Evolutionary conservation across 163 green algal species (phyloP), one percentile per base, ranked within the genome.

Genomic region (Chloroidium sp.): DNA sequence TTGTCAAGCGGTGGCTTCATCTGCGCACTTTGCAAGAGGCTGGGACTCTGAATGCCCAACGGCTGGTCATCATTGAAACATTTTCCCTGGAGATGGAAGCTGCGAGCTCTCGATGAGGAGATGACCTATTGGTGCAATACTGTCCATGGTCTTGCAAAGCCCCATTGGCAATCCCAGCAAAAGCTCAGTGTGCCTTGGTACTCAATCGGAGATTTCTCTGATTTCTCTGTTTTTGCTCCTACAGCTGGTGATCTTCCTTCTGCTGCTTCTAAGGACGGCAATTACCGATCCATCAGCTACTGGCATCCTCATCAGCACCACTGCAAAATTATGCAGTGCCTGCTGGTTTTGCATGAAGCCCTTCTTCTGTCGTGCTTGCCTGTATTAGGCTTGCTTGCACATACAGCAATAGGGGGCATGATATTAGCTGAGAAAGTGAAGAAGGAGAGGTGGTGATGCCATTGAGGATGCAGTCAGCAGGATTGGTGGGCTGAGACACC

Each of bases 251-350:
- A 72, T 72, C 6, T 6, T n/a, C 10, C 6, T n/a, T 10, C 10
- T 72, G 10, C 67, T n/a, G 6, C 67, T n/a, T 72, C 67, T n/a
- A n/a, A n/a, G 6, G 10, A 72, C 6, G 6, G 10, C 6, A 72
- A 6, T 72, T 6, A 72, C 10, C 6, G 3, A 3, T 10, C 13
- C 6, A 60, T 59, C 59, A 91, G 89, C 84, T 91, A 80, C 91
- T 85, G 0, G 86, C 81, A 2, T 97, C 62, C 78, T 97, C 94
- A 4, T 89, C 85, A 0, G 88, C 83, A 6, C 97, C 81, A 2
- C 89, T 90, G 1, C 75, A 62, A 80, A 97, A 96, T 81, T 96
- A 97, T 59, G 88, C 89, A 58, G 36, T 89, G 86, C 61, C 96
- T 72, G 1, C 87, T 92, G 78, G 87, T 88, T 82, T 97, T 97